These are phyloP conservation scores for Tulasnella sp. DNA, from an alignment of 768 basidiomycete genomes.

Conservation along the genomic window DNA sequence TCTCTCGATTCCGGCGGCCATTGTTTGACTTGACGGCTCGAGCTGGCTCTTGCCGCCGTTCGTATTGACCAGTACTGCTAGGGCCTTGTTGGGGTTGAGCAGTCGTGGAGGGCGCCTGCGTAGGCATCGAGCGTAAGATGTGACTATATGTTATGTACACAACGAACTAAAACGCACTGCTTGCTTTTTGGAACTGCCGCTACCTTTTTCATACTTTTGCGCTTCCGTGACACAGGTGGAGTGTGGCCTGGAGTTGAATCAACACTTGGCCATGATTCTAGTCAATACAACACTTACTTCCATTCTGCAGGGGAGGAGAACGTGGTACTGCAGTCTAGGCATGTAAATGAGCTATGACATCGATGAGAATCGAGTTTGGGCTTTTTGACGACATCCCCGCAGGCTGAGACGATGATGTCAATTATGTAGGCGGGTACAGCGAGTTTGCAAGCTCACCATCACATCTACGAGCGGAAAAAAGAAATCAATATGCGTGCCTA, in stretches of 20 bases:
- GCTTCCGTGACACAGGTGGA: slow-evolving; percentile 83
- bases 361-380: slow-evolving; percentile 81
- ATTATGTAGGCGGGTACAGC: not conserved
- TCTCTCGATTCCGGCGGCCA: too few species aligned
- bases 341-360: slow-evolving; percentile 63
- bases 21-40: too few species aligned
- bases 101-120: not conserved
- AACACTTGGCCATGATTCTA: too few species aligned
- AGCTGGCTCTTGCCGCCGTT: too few species aligned
- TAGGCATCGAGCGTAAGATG: not conserved
- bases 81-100: not conserved
- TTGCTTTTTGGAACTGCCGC: slow-evolving; percentile 46
- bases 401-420: slow-evolving; percentile 36
- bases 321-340: slow-evolving; percentile 79
- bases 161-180: not conserved
- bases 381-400: slow-evolving; percentile 83
- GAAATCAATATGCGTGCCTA: slow-evolving; percentile 1
- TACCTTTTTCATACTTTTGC: slow-evolving; percentile 81
- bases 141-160: not conserved
- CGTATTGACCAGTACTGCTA: too few species aligned
- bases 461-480: slow-evolving; percentile 44
- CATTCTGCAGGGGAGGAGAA: slow-evolving; percentile 68
- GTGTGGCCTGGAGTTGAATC: slow-evolving; percentile 34
- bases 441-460: slow-evolving; percentile 42
- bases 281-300: slow-evolving; percentile 44